Evolutionary conservation across 2,329 filamentous ascomycete species (phyloP).

Genomic region (Fusarium tuaranense): DNA sequence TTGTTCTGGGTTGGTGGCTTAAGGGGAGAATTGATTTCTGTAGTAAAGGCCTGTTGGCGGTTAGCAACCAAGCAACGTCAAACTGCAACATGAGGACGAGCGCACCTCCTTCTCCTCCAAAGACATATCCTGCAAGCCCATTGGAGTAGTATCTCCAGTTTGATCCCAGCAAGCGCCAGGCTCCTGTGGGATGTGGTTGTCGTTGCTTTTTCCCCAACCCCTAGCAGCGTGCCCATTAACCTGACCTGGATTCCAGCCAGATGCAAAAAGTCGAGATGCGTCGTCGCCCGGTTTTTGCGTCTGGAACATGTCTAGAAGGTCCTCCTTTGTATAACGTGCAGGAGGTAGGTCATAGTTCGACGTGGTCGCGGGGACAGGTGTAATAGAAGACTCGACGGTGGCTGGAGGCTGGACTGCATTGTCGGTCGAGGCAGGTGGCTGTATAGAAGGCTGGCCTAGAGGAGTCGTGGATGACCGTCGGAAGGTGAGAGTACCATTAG

Average conservation of each 20-base stretch:
- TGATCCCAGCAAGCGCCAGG: conserved; percentile 95
- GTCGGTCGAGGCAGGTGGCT: conserved; percentile 51
- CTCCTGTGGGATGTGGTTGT: conserved; percentile 79
- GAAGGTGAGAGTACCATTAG: conserved; percentile 74
- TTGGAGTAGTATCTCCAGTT: conserved; percentile 75
- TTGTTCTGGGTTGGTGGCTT: conserved; percentile 86
- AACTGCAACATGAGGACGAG: conserved; percentile 24
- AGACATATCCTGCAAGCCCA: conserved; percentile 79
- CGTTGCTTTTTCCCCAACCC: conserved; percentile 82
- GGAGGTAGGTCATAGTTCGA: conserved; percentile 53
- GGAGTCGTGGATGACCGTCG: conserved; percentile 72
- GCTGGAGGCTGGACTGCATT: conserved; percentile 55
- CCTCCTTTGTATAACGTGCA: conserved; percentile 80
- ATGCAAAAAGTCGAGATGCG: conserved; percentile 75
- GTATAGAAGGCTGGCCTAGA: conserved; percentile 54
- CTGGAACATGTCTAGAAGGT: conserved; percentile 81
- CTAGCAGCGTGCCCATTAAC: conserved; percentile 72
- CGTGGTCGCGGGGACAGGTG: conserved; percentile 38
- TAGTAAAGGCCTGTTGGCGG: conserved; percentile 75
- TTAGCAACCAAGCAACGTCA: conserved; percentile 33
- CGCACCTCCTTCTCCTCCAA: conserved; percentile 70
- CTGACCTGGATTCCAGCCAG: conserved; percentile 82
- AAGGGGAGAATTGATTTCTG: conserved; percentile 92
- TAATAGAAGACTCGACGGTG: conserved; percentile 50
- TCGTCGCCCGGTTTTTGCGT: conserved; percentile 61